phyloP scores from a whole-genome alignment of 805 yeast species.

The Nakazawaea wyomingensis region DNA sequence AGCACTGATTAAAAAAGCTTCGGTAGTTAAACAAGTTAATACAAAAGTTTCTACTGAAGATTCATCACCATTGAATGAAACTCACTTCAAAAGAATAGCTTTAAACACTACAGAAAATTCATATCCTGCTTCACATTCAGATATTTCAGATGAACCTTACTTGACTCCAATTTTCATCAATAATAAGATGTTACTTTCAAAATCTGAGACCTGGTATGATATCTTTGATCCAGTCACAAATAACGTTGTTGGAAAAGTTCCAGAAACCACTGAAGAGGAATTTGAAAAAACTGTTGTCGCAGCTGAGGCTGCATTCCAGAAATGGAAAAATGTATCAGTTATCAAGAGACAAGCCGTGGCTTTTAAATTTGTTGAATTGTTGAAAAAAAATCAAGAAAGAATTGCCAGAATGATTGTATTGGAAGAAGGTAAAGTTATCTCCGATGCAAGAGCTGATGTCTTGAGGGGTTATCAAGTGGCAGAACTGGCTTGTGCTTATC shows the following conservation, averaged over 20 bases:
- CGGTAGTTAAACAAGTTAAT: background rate
- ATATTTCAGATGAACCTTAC: conserved; percentile 35
- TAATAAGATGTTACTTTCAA: conserved; percentile 45
- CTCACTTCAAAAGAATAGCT: conserved; percentile 7
- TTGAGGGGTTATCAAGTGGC: conserved; percentile 76
- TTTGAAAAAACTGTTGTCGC: conserved; percentile 59
- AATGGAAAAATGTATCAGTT: conserved; percentile 48
- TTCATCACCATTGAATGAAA: background rate
- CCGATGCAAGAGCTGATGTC: conserved; percentile 73
- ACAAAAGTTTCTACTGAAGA: background rate
- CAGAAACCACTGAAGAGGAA: conserved; percentile 65
- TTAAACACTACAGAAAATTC: conserved; percentile 29
- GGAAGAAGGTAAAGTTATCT: conserved; percentile 74
- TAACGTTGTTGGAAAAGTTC: conserved; percentile 59
- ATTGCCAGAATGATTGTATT: conserved; percentile 59
- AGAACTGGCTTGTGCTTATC: conserved; percentile 64
- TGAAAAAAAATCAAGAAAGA: conserved; percentile 62
- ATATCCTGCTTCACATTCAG: conserved; percentile 40
- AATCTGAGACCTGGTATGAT: conserved; percentile 56
- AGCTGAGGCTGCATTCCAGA: conserved; percentile 57
- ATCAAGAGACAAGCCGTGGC: conserved; percentile 57
- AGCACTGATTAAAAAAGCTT: conserved; percentile 2
- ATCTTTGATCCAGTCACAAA: conserved; percentile 75
- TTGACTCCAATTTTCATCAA: conserved; percentile 46
- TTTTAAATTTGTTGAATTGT: conserved; percentile 61